Base-by-base conservation (phyloP, 1,284 basidiomycete genomes). In the Phlebopus sp. region DNA sequence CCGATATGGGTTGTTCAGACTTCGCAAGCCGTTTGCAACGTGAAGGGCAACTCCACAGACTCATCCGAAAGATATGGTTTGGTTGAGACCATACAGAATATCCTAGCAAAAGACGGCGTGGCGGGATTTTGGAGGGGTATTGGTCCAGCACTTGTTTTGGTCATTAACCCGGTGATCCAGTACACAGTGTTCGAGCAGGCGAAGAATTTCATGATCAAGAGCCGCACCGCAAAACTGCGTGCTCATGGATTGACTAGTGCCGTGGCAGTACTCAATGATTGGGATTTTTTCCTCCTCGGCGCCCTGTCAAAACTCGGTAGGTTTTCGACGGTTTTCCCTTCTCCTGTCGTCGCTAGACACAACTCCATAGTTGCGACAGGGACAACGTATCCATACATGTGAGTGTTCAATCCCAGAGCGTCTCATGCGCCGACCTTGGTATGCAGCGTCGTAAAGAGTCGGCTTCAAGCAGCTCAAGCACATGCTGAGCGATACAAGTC, bases 1-100 rank as follows among this genome's bases (percentile, higher is more conserved):
- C 96, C 96, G 1, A 89, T 99, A 57, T 97, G 93, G 92, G 90
- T 93, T 38, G 75, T 94, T n/a, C 90, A 95, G 64, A 96, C 95
- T 4, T 90, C 90, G 31, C 96, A 98, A 66, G 84, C 88, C 11
- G 88, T 91, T 18, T 79, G 76, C 40, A 80, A 78, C 29, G 68
- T 81, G 66, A 62, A 71, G 41, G 55, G 69, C 27, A 48, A 63
- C n/a, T 46, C 60, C 9, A 36, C 65, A 1, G 69, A 71, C 21
- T 46, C 62, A 2, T 55, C 65, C 14, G 78, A 73, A 65, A 87
- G 84, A 51, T 79, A 86, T 13, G 78, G 84, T 7, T 76, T 90
- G 52, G 45, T 84, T 10, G 78, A 90, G 60, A 91, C 90, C 2
- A 72, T 91, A 30, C 69, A 77, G 46, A 78, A 78, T 53, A 92